Evolutionary conservation across 148 eudicot genomes (phyloP), one percentile per base, ranked within the genome.

Genomic region (Vaccinium vitisidaea): DNA sequence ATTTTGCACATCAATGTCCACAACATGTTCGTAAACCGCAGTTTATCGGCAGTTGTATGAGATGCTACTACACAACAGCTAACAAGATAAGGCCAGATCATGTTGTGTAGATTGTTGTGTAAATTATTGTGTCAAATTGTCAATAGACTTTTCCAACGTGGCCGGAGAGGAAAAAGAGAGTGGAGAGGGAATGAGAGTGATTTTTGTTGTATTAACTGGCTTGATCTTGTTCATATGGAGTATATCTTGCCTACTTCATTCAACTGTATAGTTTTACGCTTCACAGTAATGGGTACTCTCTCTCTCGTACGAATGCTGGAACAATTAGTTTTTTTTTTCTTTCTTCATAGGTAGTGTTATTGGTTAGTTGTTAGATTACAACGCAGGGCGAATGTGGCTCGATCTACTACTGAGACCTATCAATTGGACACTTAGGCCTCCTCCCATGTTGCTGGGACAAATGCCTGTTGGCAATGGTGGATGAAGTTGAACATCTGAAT

Each of bases 181-280:
- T 10, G 53, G 50, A 59, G 71, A 59, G 53, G 73, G 67, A n/a
- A 65, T 65, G 70, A 23, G 36, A 43, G 53, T n/a, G 49, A 9
- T 2, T 36, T 21, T 43, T 61, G 12, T 23, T 61, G 32, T 43
- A 65, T 23, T 36, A 21, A n/a, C 1, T 27, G 2, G 18, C 59
- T 32, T 78, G 16, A 11, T 81, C 3, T 48, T 81, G 55, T 81
- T 81, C 46, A 46, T 65, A 65, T 48, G 83, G 54, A 61, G 21
- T n/a, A 19, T 21, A 10, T 21, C 36, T 65, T 81, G 19, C 52
- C 71, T 80, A 39, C 15, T 18, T 27, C 32, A 80, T 58, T 27
- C 52, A 18, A 19, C 69, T 80, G 82, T 80, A 58, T 39, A 80
- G 82, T 80, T 61, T n/a, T 21, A 19, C 27, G n/a, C 69, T 61